Base-by-base conservation (phyloP, 371 early-diverging fungal species). In the Circinella minor region DNA sequence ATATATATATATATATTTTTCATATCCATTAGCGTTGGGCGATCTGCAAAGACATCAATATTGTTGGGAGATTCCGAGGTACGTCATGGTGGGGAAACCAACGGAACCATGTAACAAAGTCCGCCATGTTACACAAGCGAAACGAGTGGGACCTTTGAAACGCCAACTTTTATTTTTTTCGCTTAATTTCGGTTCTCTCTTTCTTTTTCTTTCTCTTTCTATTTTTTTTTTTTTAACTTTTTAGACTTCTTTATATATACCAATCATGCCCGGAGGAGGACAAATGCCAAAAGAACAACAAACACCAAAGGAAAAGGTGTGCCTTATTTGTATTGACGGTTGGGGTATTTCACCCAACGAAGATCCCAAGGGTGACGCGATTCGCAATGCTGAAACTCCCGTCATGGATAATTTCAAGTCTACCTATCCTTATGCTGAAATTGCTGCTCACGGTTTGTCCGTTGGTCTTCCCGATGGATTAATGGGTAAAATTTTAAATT, bases 391-490 rank as follows among this genome's bases (percentile, higher is more conserved):
- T 43, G 72, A 92, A n/a, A 98, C 98, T 13, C 98, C 98, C 17
- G 93, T 93, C 72, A 98, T 98, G 98, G 86, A 86, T 78, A 85
- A 80, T 54, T 84, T 99, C 13, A 90, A 88, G 72, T 81, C 88
- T 73, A 82, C 83, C n/a, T 90, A 93, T 73, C 90, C 92, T 54
- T 92, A 82, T 79, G 89, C 89, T 47, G 82, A 86, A 47, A 86
- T 99, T 60, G 90, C 89, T 63, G 99, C 99, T 13, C 98, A 99
- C 80, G 99, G 99, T 61, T 88, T 93, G 43, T 88, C 94, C 55
- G 99, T 99, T 46, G 99, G 99, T 71, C 89, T 99, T 39, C 97
- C 98, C 20, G 98, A 97, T 51, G 98, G 96, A 10, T 88, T 95
- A 69, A 99, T 99, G 99, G 99, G 51, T 51, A 51, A 47, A 15